These are phyloP conservation scores for Eleusine indica DNA, from an alignment of 176 grass and related monocot species.

Conservation along the genomic window DNA sequence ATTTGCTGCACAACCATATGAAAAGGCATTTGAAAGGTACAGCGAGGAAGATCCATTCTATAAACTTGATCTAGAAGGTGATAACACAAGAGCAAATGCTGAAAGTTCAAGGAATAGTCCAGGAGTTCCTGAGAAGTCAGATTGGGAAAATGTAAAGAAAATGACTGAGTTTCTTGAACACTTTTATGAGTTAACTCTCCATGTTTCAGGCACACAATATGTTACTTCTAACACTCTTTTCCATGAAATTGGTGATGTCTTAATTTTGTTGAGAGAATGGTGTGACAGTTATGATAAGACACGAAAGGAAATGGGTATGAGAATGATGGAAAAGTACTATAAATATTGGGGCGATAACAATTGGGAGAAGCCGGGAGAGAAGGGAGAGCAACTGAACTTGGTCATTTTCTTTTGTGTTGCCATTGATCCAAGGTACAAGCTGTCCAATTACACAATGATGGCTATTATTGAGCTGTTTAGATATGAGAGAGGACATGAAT, in stretches of 20 bases:
- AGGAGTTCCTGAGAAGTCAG: neutral
- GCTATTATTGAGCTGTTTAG: neutral
- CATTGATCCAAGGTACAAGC: neutral
- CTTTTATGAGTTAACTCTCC: neutral
- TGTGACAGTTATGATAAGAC: too few species aligned
- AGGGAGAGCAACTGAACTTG: neutral
- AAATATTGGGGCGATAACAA: neutral
- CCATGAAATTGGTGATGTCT: too few species aligned
- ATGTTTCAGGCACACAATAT: neutral
- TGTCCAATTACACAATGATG: neutral
- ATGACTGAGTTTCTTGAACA: slow-evolving; percentile 3
- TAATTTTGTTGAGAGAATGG: too few species aligned
- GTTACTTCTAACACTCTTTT: too few species aligned
- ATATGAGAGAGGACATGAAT: too few species aligned
- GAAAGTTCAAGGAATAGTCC: neutral
- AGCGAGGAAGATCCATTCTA: neutral
- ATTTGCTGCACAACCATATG: neutral
- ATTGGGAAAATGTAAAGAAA: slow-evolving; percentile 1
- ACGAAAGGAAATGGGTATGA: neutral
- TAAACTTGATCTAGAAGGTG: neutral
- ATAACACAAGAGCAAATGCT: neutral
- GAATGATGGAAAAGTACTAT: neutral
- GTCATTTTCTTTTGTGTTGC: neutral
- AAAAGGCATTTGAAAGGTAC: neutral
- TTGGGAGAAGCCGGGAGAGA: neutral